Evolutionary conservation across 192 early-diverging fungal species (phyloP), one percentile per base, ranked within the genome.

Genomic region (Geranomyces michiganensis): DNA sequence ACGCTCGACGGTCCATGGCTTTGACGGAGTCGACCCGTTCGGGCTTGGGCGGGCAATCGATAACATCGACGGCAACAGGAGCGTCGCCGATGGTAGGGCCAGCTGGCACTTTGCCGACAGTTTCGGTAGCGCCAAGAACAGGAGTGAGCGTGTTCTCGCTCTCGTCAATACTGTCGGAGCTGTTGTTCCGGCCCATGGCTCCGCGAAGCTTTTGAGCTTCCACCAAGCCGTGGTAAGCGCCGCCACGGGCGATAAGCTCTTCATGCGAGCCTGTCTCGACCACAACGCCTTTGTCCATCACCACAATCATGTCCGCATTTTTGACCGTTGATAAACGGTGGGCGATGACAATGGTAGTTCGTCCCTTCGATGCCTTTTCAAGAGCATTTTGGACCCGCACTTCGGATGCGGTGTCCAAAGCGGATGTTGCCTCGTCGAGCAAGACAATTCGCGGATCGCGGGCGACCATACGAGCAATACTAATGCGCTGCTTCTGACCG

Each of bases 301-400:
- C 94, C 24, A 93, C 89, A 71, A 98, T 98, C 32, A 88, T 67
- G 76, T 96, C 89, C 22, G 93, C 90, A 56, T 93, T 89, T 43
- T 86, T 82, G 67, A 98, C 90, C 22, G 96, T 98, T 49, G 92
- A 94, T 32, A 98, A 76, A 36, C 96, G 89, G 76, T 96, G 91
- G 5, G 96, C 96, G 77, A 98, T 90, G 4, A 92, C 90, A 76
- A 98, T 91, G 24, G 94, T 95, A 7, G 94, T 96, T 53, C 96
- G 87, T 24, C 76, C 59, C n/a, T 70, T 22, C 15, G 84, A 46
- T 10, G 81, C 84, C 14, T 33, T 58, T 41, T 86, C 84, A 1
- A 86, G 56, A 12, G 84, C 84, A 14, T 29, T 53, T 58, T 86
- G 85, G 9, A 87, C 85, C 30, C 83, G 33, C n/a, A 77, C 36